Evolutionary conservation across 129 eudicot genomes (phyloP).

Genomic region (Smallanthus sonchifolius): DNA sequence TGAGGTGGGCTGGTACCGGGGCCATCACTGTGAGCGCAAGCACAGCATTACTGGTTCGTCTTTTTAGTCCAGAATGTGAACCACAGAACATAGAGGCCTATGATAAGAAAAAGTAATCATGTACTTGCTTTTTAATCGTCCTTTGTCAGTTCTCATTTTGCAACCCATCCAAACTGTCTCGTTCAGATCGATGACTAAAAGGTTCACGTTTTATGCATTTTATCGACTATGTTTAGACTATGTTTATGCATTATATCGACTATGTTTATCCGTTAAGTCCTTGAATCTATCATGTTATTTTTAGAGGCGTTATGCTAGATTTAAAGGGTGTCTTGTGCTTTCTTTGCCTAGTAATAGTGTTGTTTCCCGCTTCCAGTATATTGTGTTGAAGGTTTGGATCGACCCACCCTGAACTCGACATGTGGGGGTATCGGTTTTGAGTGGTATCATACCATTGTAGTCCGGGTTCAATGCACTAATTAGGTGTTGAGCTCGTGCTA

Average conservation of each 20-base stretch:
- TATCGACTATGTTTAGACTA: background rate
- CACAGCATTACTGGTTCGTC: slow-evolving; percentile 84
- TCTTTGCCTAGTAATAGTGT: too few relatives aligned
- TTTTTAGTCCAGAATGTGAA: slow-evolving; percentile 91
- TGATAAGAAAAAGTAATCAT: slow-evolving; percentile 50
- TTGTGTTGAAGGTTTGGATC: too few relatives aligned
- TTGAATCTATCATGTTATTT: too few relatives aligned
- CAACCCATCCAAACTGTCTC: background rate
- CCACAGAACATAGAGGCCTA: slow-evolving; percentile 96
- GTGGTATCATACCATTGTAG: too few relatives aligned
- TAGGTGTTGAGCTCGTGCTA: too few relatives aligned
- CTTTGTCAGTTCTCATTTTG: background rate
- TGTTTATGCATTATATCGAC: too few relatives aligned
- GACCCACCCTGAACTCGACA: too few relatives aligned
- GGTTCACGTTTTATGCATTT: background rate
- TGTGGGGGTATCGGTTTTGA: too few relatives aligned
- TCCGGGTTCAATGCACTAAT: too few relatives aligned
- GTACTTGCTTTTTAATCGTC: background rate
- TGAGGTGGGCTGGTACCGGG: slow-evolving; percentile 96
- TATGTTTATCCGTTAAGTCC: background rate
- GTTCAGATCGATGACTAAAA: background rate
- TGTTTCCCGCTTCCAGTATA: too few relatives aligned
- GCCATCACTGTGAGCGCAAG: slow-evolving; percentile 68
- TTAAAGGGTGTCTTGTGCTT: too few relatives aligned
- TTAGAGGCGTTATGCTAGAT: too few relatives aligned